phyloP scores from a whole-genome alignment of 805 yeast genomes.

The Candida suzukii region DNA sequence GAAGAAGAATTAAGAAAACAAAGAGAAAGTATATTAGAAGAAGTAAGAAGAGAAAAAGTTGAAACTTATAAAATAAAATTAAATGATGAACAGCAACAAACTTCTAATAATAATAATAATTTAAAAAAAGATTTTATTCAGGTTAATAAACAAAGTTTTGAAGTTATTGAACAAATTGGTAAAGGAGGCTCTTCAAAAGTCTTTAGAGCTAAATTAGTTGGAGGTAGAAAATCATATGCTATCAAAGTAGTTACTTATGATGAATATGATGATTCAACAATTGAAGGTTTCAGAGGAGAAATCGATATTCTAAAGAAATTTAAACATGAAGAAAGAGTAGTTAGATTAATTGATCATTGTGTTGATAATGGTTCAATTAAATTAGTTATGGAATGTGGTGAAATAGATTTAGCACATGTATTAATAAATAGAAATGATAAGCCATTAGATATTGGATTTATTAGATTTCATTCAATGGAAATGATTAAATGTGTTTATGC shows the following conservation, averaged over 20 bases:
- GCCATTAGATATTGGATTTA: slow-evolving; percentile 64
- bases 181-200: slow-evolving; percentile 93
- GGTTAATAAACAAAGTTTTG: slow-evolving; percentile 59
- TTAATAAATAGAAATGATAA: slow-evolving; percentile 41
- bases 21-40: slow-evolving; percentile 10
- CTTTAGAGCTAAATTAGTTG: slow-evolving; percentile 56
- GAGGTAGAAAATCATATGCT: slow-evolving; percentile 58
- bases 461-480: slow-evolving; percentile 72
- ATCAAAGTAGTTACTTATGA: slow-evolving; percentile 76
- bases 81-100: background rate
- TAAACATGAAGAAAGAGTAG: slow-evolving; percentile 62
- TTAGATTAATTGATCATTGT: slow-evolving; percentile 39
- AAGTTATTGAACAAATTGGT: slow-evolving; percentile 72
- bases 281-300: slow-evolving; percentile 83
- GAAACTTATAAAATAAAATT: background rate
- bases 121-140: background rate
- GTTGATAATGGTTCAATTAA: slow-evolving; percentile 30
- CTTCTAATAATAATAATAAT: background rate
- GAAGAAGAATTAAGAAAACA: slow-evolving; percentile 14
- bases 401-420: slow-evolving; percentile 50
- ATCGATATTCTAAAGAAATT: slow-evolving; percentile 65
- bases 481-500: slow-evolving; percentile 75
- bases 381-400: slow-evolving; percentile 15
- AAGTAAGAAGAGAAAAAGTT: slow-evolving; percentile 6
- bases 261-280: slow-evolving; percentile 69